Evolutionary conservation across 371 early-diverging fungal genomes (phyloP).

Genomic region (Apophysomyces elegans): DNA sequence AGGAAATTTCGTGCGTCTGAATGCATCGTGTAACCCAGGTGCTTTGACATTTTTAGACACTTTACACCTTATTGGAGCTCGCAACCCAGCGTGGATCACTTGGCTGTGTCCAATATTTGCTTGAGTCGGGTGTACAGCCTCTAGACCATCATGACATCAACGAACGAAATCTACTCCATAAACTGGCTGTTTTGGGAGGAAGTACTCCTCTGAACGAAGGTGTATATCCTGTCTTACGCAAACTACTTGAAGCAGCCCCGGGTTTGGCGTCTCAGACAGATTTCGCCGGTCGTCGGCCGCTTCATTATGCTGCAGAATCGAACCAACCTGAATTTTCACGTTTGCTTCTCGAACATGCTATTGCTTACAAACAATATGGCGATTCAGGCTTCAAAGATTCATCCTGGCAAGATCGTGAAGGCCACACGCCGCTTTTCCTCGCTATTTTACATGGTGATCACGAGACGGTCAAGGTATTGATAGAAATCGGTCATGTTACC

Average conservation of each 20-base stretch:
- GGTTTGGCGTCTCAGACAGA: constrained; percentile 44
- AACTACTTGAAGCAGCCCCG: constrained; percentile 27
- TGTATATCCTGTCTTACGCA: constrained; percentile 17
- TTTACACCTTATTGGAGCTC: constrained; percentile 54
- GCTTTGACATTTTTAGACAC: constrained; percentile 31
- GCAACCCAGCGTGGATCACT: constrained; percentile 56
- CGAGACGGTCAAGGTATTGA: constrained; percentile 51
- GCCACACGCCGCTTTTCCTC: constrained; percentile 71
- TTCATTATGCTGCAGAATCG: constrained; percentile 73
- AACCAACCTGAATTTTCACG: constrained; percentile 50
- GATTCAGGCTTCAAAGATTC: constrained; percentile 44
- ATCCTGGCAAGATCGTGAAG: constrained; percentile 69
- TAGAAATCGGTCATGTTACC: constrained; percentile 58
- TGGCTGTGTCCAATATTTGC: constrained; percentile 51
- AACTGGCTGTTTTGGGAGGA: constrained; percentile 50
- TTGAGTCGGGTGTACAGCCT: constrained; percentile 35
- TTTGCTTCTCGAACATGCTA: constrained; percentile 51
- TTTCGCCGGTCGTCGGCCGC: constrained; percentile 66
- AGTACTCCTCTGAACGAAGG: not conserved
- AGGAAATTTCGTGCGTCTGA: not conserved
- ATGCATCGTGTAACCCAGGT: constrained; percentile 14
- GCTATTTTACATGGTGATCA: constrained; percentile 68
- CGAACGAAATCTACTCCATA: constrained; percentile 69
- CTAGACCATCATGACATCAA: constrained; percentile 60
- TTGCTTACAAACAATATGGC: constrained; percentile 44